Conservation (phyloP, 441 rosid genomes). For the Mallotus repandus region DNA sequence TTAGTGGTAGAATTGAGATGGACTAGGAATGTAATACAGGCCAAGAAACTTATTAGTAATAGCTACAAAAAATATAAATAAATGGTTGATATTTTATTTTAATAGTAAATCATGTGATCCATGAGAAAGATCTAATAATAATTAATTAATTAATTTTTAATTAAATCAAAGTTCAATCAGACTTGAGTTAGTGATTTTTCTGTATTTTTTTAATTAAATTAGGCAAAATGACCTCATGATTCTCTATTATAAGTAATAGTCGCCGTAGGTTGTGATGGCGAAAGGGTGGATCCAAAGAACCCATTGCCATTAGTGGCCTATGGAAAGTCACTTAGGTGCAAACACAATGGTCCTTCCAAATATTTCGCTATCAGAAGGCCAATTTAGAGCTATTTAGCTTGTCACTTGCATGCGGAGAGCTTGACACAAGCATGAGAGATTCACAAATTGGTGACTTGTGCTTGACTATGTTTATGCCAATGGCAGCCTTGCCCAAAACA, state of each 20-base stretch:
- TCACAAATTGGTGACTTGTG: not conserved
- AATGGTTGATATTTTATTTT: no score
- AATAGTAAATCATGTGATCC: not conserved
- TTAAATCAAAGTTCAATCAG: not conserved
- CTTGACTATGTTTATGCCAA: no score
- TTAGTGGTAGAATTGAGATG: not conserved
- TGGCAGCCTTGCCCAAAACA: no score
- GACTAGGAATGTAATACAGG: not conserved
- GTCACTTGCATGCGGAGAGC: slow-evolving; percentile 2
- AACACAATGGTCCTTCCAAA: not conserved
- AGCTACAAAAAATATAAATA: no score
- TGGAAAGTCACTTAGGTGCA: not conserved
- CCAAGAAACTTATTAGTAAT: not conserved
- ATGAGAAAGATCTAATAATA: not conserved
- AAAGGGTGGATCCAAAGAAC: slow-evolving; percentile 1
- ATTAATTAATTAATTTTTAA: not conserved
- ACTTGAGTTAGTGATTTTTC: not conserved
- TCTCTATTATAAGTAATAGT: not conserved
- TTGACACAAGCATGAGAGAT: not conserved
- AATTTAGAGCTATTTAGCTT: not conserved
- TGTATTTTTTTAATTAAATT: no score
- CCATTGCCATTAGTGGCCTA: not conserved
- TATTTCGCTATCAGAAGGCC: slow-evolving; percentile 1
- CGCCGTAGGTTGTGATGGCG: not conserved
- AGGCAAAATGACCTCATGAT: not conserved